These are phyloP conservation scores for Ophiostoma quercus DNA, from an alignment of 2,329 filamentous ascomycete species.

Conservation along the genomic window DNA sequence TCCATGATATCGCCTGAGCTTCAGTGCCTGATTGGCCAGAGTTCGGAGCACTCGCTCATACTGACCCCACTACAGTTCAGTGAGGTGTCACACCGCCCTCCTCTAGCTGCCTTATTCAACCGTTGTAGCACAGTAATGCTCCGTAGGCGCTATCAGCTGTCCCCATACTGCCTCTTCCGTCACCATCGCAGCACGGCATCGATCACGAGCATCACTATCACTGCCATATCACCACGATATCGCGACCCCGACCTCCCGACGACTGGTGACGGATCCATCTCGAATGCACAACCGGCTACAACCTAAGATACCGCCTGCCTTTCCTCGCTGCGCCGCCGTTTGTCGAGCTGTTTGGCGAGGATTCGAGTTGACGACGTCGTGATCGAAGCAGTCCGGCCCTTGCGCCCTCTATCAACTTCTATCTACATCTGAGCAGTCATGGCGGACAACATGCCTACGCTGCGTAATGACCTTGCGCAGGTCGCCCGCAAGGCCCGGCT, in stretches of 20 bases:
- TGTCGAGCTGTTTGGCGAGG: conserved; percentile 10
- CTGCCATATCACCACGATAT: not conserved
- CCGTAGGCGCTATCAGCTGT: not conserved
- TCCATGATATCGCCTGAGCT: not conserved
- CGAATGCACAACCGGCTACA: not conserved
- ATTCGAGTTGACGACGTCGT: conserved; percentile 9
- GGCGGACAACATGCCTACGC: conserved; percentile 39
- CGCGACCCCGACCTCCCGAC: not conserved
- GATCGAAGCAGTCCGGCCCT: not conserved
- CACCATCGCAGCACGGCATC: not conserved
- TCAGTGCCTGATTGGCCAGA: not conserved
- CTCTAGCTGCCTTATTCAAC: not conserved
- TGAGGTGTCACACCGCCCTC: conserved; percentile 6
- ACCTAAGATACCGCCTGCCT: not conserved
- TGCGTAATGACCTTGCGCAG: conserved; percentile 70
- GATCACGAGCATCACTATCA: not conserved
- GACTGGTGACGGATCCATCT: not conserved
- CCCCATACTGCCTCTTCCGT: not conserved
- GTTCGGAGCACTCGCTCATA: not conserved
- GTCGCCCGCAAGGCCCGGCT: conserved; percentile 66
- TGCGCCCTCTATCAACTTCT: not conserved
- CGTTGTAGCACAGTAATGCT: not conserved
- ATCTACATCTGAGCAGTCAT: conserved; percentile 12
- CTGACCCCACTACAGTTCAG: not conserved
- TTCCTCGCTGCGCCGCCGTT: not conserved